Evolutionary conservation across 441 rosid genomes (phyloP).

Genomic region (Euphorbia corollata): DNA sequence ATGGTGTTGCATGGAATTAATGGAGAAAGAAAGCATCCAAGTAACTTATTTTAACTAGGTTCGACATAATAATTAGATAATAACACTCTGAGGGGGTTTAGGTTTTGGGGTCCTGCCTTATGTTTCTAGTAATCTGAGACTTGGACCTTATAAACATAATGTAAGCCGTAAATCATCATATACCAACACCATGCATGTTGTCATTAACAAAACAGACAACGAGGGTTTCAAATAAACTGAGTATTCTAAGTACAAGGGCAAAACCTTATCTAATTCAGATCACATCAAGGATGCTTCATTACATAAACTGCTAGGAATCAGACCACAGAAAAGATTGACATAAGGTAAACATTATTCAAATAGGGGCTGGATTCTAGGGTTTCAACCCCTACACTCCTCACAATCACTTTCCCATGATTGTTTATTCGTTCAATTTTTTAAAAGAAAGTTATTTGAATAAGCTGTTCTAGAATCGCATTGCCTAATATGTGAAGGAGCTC

Average conservation of each 20-base stretch:
- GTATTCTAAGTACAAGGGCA: background rate
- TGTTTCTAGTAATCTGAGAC: background rate
- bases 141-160: background rate
- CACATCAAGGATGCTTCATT: background rate
- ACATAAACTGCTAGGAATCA: background rate
- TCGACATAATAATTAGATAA: background rate
- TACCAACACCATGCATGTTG: background rate
- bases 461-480: background rate
- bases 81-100: background rate
- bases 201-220: background rate
- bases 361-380: background rate
- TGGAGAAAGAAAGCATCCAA: background rate
- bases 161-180: background rate
- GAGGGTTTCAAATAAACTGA: background rate
- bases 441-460: background rate
- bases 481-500: background rate
- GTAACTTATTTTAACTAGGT: background rate
- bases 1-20: background rate
- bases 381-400: background rate
- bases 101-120: background rate
- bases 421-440: background rate
- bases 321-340: background rate
- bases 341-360: background rate
- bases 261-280: background rate
- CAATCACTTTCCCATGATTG: background rate